These are phyloP conservation scores for Annulohypoxylon nitens DNA, from an alignment of 495 filamentous ascomycete species.

Conservation along the genomic window DNA sequence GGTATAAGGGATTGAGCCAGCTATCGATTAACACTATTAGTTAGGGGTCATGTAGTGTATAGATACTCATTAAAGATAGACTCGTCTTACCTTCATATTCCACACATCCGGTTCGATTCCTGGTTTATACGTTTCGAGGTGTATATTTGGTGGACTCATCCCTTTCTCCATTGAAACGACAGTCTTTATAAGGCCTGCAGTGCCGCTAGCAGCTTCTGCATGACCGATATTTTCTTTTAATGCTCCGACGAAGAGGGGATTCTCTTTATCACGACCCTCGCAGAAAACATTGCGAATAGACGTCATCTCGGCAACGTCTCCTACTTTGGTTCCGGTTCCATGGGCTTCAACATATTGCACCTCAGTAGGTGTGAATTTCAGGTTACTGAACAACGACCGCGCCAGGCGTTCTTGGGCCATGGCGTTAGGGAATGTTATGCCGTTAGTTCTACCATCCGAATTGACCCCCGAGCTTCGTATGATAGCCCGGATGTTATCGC, in stretches of 20 bases:
- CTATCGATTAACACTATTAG: background rate
- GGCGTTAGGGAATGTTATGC: background rate
- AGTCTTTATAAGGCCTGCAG: background rate
- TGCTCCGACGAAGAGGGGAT: background rate
- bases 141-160: background rate
- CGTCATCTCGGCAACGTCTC: background rate
- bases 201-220: background rate
- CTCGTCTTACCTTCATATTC: background rate
- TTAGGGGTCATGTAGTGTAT: background rate
- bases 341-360: background rate
- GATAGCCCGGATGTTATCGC: background rate
- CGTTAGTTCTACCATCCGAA: background rate
- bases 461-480: background rate
- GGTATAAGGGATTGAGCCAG: background rate
- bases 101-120: background rate
- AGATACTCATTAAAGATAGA: no score
- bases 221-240: conserved; percentile 1
- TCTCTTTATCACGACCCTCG: background rate
- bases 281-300: background rate
- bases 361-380: background rate
- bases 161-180: background rate
- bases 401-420: background rate
- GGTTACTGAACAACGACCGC: background rate
- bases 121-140: background rate
- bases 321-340: background rate